Conservation (phyloP, 1,139 yeast genomes). For the Debaryomycetaceae sp. region DNA sequence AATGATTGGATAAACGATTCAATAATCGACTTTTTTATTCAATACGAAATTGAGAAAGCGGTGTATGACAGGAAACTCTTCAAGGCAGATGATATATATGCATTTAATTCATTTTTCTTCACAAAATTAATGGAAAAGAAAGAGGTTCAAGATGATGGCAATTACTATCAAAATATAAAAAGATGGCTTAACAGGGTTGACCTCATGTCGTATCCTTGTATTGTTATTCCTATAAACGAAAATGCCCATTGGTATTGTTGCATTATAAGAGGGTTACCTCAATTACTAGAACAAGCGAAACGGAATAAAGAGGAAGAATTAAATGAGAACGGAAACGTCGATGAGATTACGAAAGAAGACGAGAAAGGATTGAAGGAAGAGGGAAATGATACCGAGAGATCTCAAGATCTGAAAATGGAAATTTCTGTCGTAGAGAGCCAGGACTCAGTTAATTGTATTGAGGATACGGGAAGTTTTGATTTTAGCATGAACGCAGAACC, state of each 20-base stretch:
- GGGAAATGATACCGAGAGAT: neutral
- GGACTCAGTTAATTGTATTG: neutral
- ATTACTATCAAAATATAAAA: slow-evolving; percentile 62
- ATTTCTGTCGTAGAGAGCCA: neutral
- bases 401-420: neutral
- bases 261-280: slow-evolving; percentile 51
- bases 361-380: neutral
- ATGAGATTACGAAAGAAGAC: too few relatives aligned
- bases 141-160: slow-evolving; percentile 13
- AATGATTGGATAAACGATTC: slow-evolving; percentile 78
- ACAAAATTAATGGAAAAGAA: slow-evolving; percentile 50
- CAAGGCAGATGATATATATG: slow-evolving; percentile 39
- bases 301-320: slow-evolving; percentile 1
- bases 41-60: slow-evolving; percentile 50
- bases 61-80: slow-evolving; percentile 17
- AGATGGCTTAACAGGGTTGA: slow-evolving; percentile 79
- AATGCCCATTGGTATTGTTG: slow-evolving; percentile 87
- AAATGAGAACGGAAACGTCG: neutral
- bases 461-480: neutral
- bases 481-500: neutral
- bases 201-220: slow-evolving; percentile 55
- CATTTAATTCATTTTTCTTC: slow-evolving; percentile 84
- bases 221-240: slow-evolving; percentile 82
- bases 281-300: slow-evolving; percentile 19
- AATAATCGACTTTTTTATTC: slow-evolving; percentile 67